phyloP scores from a whole-genome alignment of 108 stramenopile species.

The Fistulifera pelliculosa region DNA sequence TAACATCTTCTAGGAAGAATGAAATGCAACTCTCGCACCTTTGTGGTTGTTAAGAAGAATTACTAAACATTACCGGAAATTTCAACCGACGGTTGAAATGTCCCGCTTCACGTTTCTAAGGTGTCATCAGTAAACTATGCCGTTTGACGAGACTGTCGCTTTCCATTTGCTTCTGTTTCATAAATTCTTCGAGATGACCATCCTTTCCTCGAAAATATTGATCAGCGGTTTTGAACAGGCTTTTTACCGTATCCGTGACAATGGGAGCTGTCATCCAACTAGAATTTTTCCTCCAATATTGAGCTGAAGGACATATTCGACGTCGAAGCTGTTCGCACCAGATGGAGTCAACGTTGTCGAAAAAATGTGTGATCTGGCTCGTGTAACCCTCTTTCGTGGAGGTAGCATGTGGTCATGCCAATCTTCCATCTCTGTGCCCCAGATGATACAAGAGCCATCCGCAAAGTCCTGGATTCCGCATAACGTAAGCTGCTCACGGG shows the following conservation, averaged over 20 bases:
- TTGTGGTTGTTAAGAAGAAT: no score
- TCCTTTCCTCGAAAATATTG: no score
- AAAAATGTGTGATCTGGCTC: conserved; percentile 56
- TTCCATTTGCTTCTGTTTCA: no score
- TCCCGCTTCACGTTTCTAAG: no score
- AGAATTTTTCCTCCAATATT: conserved; percentile 63
- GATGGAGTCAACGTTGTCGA: conserved; percentile 50
- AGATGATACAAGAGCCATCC: conserved; percentile 54
- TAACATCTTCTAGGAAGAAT: no score
- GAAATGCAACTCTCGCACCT: no score
- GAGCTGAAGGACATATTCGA: conserved; percentile 63
- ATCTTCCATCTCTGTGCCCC: conserved; percentile 61
- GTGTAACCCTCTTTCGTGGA: conserved; percentile 33
- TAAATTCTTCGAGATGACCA: no score
- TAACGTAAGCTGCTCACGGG: conserved; percentile 60
- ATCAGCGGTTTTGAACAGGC: conserved; percentile 26
- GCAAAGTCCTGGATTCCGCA: conserved; percentile 59
- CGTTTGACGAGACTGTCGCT: no score
- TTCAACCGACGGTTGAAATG: no score
- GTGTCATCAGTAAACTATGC: no score
- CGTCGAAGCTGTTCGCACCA: conserved; percentile 51
- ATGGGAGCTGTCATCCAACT: conserved; percentile 58
- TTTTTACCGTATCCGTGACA: conserved; percentile 49
- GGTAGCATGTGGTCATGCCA: conserved; percentile 57
- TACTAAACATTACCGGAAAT: no score